phyloP scores from a whole-genome alignment of 495 filamentous ascomycete genomes.

The Penicilliopsis zonata region DNA sequence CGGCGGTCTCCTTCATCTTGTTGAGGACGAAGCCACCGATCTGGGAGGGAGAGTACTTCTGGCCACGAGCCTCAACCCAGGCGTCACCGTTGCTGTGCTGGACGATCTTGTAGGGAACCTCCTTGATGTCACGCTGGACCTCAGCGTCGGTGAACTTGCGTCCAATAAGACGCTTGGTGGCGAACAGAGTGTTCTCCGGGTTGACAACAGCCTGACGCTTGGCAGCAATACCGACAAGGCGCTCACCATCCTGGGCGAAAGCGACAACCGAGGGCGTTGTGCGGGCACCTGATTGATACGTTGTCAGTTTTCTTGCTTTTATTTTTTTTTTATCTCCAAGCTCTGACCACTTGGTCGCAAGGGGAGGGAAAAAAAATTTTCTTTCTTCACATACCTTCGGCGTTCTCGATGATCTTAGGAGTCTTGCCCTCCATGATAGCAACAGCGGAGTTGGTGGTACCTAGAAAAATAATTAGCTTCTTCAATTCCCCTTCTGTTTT shows the following conservation, averaged over 20 bases:
- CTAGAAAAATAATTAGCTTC: constrained; percentile 22
- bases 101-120: constrained; percentile 98
- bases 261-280: constrained; percentile 96
- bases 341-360: constrained; percentile 5
- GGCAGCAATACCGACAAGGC: constrained; percentile 92
- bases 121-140: constrained; percentile 95
- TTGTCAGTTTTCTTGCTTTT: too few species aligned
- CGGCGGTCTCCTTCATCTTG: constrained; percentile 99
- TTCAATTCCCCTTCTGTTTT: constrained; percentile 1
- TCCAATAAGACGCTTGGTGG: constrained; percentile 98
- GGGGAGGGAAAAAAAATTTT: constrained; percentile 9
- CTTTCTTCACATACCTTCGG: constrained; percentile 66
- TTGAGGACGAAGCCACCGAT: constrained; percentile 93
- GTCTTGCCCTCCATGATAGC: constrained; percentile 95
- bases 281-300: constrained; percentile 55
- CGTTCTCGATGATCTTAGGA: constrained; percentile 94
- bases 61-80: constrained; percentile 90
- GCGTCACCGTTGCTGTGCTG: constrained; percentile 97
- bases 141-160: constrained; percentile 95
- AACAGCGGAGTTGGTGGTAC: constrained; percentile 97
- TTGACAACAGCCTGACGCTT: constrained; percentile 99
- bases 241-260: constrained; percentile 94
- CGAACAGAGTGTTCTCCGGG: constrained; percentile 97
- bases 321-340: too few species aligned
- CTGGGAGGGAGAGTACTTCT: constrained; percentile 97